Evolutionary conservation across 2,329 filamentous ascomycete species (phyloP).

Genomic region (Phialophora chinensis): DNA sequence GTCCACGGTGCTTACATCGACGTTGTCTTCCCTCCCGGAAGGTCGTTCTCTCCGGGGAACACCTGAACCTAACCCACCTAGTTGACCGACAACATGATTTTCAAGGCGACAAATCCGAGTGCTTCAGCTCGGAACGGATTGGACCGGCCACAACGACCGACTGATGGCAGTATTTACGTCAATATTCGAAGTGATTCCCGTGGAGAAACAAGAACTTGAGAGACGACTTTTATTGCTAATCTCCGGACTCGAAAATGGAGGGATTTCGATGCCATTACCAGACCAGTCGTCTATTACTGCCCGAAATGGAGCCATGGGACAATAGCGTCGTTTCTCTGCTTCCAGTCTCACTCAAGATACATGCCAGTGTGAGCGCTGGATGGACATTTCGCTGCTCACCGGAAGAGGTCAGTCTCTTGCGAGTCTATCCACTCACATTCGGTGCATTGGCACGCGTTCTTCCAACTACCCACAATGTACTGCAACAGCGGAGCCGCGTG

Average conservation of each 20-base stretch:
- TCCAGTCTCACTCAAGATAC: not conserved
- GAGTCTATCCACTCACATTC: not conserved
- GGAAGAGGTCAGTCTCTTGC: not conserved
- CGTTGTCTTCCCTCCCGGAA: not conserved
- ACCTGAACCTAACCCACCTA: not conserved
- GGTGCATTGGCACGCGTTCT: not conserved
- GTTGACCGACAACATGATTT: not conserved
- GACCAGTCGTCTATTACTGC: not conserved
- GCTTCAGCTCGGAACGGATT: not conserved
- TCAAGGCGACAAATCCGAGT: not conserved
- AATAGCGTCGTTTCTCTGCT: not conserved
- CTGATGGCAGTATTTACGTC: not conserved
- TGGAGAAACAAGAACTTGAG: not conserved
- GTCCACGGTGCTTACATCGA: not conserved
- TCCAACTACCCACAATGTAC: not conserved
- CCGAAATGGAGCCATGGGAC: not conserved
- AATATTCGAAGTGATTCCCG: not conserved
- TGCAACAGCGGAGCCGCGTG: not conserved
- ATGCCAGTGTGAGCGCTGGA: not conserved
- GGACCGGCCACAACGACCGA: not conserved
- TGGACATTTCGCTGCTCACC: not conserved
- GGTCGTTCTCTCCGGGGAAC: not conserved
- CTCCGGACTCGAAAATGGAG: not conserved
- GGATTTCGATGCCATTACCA: not conserved
- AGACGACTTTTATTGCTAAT: not conserved